Conservation (phyloP, 352 stramenopile genomes). For the Pythium oligandrum region DNA sequence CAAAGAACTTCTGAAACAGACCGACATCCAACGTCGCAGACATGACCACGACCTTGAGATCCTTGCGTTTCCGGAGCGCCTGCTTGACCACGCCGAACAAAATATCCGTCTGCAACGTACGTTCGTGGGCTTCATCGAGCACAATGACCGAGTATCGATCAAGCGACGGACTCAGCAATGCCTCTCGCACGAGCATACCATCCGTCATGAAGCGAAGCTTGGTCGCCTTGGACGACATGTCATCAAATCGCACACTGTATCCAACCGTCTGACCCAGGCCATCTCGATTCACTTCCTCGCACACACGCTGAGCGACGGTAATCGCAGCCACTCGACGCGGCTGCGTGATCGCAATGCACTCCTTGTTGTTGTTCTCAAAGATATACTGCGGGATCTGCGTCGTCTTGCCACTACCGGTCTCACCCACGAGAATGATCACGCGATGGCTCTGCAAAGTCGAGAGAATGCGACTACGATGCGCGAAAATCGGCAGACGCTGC, state of each 20-base stretch:
- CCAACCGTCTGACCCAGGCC: conserved; percentile 71
- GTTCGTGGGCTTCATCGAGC: conserved; percentile 86
- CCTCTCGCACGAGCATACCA: conserved; percentile 90
- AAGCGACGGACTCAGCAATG: conserved; percentile 64
- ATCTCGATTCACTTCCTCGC: conserved; percentile 49
- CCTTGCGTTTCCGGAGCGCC: conserved; percentile 68
- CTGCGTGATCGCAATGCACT: conserved; percentile 76
- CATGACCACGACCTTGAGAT: conserved; percentile 97
- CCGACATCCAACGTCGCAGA: conserved; percentile 96
- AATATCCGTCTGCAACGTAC: conserved; percentile 89
- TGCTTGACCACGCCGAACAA: conserved; percentile 86
- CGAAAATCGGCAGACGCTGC: conserved; percentile 69
- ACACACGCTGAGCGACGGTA: conserved; percentile 79
- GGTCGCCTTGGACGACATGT: conserved; percentile 84
- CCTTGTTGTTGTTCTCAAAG: conserved; percentile 48
- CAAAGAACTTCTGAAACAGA: conserved; percentile 94
- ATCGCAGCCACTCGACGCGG: conserved; percentile 78
- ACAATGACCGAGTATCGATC: conserved; percentile 80
- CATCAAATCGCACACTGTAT: conserved; percentile 94
- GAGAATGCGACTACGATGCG: conserved; percentile 67
- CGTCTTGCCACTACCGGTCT: conserved; percentile 90
- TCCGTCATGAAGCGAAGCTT: conserved; percentile 94
- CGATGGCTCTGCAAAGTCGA: conserved; percentile 50
- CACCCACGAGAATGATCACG: conserved; percentile 85
- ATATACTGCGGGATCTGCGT: conserved; percentile 89